Base-by-base conservation (phyloP, 176 grass and related monocot species). In the Elymus sibiricus region DNA sequence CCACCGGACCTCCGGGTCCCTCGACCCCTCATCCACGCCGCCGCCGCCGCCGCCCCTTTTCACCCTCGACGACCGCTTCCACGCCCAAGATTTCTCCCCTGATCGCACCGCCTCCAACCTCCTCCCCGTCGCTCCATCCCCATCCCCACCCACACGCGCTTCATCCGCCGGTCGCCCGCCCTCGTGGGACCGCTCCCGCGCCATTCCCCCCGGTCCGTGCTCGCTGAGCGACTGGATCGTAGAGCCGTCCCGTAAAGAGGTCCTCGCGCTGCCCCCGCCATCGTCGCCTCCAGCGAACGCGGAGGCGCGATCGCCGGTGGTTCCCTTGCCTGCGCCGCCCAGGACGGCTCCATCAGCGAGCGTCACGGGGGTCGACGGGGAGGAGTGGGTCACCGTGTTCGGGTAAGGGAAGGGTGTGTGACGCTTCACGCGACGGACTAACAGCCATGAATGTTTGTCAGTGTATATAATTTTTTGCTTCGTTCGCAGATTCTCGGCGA, bases 351-450 rank as follows among this genome's bases (percentile, higher is more conserved):
- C 86, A 16, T 37, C 67, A 56, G 44, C 70, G 10, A 82, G 75
- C 66, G 86, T 78, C 28, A 85, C 79, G 37, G 71, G 59, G 8
- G 65, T 42, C 5, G 87, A 97, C 12, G 85, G 85, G 43, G 94
- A 86, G 75, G 89, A 92, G 81, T 94, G 91, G 94, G 77, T 97
- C 69, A 93, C 89, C 56, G 91, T 97, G 3, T 97, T 94, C 71
- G 89, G 91, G 94, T 96, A 76, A 85, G 86, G 5, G 37, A 25
- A 85, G 32, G 22, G 22, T 69, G 66, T 8, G 51, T 56, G 51
- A 22, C 53, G 53, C 53, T 56, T 56, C 53, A 56, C 7, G 53
- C 21, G 53, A 56, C 19, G 53, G 6, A 55, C 51, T 21, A 55
- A 21, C 51, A 55, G 7, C 17, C 53, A 56, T 56, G 53, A 22